phyloP scores from a whole-genome alignment of 2,329 filamentous ascomycete species.

The Beauveria bassiana region DNA sequence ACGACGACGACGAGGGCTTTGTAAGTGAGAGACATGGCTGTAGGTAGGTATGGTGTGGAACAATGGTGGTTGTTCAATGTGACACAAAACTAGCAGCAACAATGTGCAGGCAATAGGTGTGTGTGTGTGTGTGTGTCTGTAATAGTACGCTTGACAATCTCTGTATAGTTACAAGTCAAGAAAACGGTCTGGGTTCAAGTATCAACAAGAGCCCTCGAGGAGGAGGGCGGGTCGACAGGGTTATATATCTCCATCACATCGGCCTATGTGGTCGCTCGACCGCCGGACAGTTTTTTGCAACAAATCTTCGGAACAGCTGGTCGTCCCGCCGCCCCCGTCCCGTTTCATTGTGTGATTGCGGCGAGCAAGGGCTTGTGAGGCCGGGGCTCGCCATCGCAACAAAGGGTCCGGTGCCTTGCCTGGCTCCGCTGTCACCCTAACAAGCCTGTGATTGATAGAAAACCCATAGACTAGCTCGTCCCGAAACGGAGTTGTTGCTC shows the following conservation, averaged over 20 bases:
- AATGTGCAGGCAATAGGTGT: neutral
- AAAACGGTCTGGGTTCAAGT: no score
- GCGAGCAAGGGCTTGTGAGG: neutral
- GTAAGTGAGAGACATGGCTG: slow-evolving; percentile 7
- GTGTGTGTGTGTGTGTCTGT: neutral
- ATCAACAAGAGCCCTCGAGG: neutral
- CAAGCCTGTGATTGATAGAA: neutral
- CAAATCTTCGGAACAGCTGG: neutral
- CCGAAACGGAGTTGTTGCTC: neutral
- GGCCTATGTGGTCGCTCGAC: neutral
- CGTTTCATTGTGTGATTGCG: neutral
- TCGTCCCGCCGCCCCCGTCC: slow-evolving; percentile 3
- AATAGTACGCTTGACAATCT: neutral
- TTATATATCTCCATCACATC: slow-evolving; percentile 4
- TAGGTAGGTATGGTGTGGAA: neutral
- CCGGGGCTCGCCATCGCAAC: neutral
- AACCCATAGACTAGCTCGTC: neutral
- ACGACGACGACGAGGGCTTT: slow-evolving; percentile 1
- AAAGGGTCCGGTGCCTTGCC: neutral
- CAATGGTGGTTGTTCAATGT: neutral
- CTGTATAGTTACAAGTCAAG: neutral
- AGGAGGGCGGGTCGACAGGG: neutral
- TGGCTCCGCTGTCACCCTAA: neutral
- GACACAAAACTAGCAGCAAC: neutral
- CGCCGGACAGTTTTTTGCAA: neutral